Percentiles rank a stretch among this genome's conserved stretches.
phyloP scores from a whole-genome alignment of 805 yeast genomes.

The Yamadazyma sp. region DNA sequence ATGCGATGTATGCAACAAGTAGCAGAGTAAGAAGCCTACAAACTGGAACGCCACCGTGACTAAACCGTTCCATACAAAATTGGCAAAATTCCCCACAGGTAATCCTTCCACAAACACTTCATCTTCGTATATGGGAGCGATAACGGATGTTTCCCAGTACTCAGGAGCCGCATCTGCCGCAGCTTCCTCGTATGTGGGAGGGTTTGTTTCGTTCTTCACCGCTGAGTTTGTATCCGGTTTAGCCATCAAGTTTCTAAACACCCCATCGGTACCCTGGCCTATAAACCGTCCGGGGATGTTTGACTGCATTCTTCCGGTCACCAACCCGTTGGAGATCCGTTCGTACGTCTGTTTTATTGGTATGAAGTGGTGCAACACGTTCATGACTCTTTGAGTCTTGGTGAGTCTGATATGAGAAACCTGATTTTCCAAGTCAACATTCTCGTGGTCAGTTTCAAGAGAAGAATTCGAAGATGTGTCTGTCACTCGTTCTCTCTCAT shows the following conservation, averaged over 20 bases:
- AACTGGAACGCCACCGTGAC: constrained; percentile 92
- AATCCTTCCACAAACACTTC: constrained; percentile 93
- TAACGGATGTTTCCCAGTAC: constrained; percentile 89
- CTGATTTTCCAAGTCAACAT: constrained; percentile 32
- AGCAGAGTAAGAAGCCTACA: constrained; percentile 89
- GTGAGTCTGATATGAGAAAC: constrained; percentile 20
- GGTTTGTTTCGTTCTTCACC: constrained; percentile 51
- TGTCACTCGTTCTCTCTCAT: no score
- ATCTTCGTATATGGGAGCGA: constrained; percentile 78
- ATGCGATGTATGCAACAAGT: constrained; percentile 90
- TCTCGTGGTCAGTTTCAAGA: background rate
- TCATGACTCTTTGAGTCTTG: constrained; percentile 29
- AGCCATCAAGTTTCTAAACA: constrained; percentile 86
- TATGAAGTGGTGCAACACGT: constrained; percentile 32
- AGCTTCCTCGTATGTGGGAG: constrained; percentile 92
- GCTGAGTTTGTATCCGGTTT: constrained; percentile 64
- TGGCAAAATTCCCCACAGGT: constrained; percentile 91
- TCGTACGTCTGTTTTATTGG: constrained; percentile 45
- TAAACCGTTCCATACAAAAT: constrained; percentile 84
- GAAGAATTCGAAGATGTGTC: constrained; percentile 1
- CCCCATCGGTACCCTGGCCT: constrained; percentile 74
- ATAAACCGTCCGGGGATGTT: constrained; percentile 45
- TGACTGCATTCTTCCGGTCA: constrained; percentile 43
- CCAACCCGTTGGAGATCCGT: constrained; percentile 39
- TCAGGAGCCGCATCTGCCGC: constrained; percentile 94